Conservation (phyloP, 2,329 filamentous ascomycete genomes). For the Exophiala viscosa region DNA sequence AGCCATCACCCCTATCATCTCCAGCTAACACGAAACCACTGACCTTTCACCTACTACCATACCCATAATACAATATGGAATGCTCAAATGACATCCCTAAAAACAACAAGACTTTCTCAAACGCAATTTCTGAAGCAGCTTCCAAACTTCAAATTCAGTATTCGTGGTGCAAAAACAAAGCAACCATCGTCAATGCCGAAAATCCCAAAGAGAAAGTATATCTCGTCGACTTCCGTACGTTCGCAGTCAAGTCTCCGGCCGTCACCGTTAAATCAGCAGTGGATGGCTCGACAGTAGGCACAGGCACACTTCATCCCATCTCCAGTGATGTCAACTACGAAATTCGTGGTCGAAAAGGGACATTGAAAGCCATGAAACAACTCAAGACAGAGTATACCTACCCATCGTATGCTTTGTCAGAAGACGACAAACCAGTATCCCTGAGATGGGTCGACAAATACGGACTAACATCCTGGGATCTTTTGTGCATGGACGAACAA, state of each 20-base stretch:
- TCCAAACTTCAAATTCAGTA: conserved; percentile 26
- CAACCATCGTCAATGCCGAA: conserved; percentile 24
- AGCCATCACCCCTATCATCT: not conserved
- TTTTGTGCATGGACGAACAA: conserved; percentile 32
- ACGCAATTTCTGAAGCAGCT: too few relatives aligned
- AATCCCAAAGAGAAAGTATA: conserved; percentile 26
- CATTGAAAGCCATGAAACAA: conserved; percentile 30
- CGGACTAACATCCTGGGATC: conserved; percentile 33
- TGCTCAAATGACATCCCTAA: not conserved
- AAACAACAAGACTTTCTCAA: not conserved
- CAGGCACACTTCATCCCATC: conserved; percentile 27
- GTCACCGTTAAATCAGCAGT: conserved; percentile 25
- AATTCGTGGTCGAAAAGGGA: conserved; percentile 27
- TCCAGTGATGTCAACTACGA: conserved; percentile 32
- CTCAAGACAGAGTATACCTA: conserved; percentile 31
- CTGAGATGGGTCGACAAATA: conserved; percentile 32
- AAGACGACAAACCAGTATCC: conserved; percentile 22
- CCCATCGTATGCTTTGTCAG: conserved; percentile 28
- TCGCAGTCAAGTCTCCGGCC: conserved; percentile 14
- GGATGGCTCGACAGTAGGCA: conserved; percentile 25
- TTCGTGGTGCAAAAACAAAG: conserved; percentile 30
- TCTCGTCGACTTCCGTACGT: conserved; percentile 22
- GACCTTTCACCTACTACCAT: not conserved
- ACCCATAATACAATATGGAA: not conserved
- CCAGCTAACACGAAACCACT: not conserved